phyloP scores from a whole-genome alignment of 177 flowering plant species.

The Vitis hybrid region DNA sequence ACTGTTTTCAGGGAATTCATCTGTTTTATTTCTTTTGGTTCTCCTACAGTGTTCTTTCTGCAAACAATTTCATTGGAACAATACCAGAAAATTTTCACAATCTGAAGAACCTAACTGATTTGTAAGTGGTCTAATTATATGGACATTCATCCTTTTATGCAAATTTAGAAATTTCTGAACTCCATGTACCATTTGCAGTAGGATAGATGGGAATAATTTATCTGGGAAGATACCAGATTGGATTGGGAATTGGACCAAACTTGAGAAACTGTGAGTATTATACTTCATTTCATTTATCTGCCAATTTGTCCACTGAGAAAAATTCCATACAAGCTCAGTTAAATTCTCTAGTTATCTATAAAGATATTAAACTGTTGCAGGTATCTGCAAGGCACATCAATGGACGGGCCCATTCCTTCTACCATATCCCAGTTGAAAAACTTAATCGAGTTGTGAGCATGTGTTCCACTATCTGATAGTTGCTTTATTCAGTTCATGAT shows the following conservation, averaged over 20 bases:
- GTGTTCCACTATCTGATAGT: neutral
- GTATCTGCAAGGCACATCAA: slow-evolving; percentile 73
- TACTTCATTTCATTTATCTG: neutral
- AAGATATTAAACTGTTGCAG: slow-evolving; percentile 33
- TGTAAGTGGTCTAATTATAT: slow-evolving; percentile 50
- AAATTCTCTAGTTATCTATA: no score
- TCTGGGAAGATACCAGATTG: slow-evolving; percentile 74
- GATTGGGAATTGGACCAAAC: slow-evolving; percentile 72
- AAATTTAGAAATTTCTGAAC: neutral
- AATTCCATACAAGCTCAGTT: no score
- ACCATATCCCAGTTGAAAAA: slow-evolving; percentile 51
- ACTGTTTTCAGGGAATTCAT: no score
- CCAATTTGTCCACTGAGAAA: neutral
- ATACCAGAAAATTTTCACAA: slow-evolving; percentile 60
- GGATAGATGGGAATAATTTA: slow-evolving; percentile 69
- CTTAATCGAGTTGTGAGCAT: slow-evolving; percentile 55
- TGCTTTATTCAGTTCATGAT: neutral
- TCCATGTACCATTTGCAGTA: slow-evolving; percentile 46
- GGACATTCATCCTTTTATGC: neutral
- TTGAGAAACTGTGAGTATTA: slow-evolving; percentile 56
- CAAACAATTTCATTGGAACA: slow-evolving; percentile 69
- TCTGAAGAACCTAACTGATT: slow-evolving; percentile 57
- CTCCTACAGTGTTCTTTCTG: slow-evolving; percentile 56
- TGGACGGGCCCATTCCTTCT: slow-evolving; percentile 84
- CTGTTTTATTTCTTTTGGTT: no score